Evolutionary conservation across 257 asterid species (phyloP).

Genomic region (Nicotiana obtusifolia): DNA sequence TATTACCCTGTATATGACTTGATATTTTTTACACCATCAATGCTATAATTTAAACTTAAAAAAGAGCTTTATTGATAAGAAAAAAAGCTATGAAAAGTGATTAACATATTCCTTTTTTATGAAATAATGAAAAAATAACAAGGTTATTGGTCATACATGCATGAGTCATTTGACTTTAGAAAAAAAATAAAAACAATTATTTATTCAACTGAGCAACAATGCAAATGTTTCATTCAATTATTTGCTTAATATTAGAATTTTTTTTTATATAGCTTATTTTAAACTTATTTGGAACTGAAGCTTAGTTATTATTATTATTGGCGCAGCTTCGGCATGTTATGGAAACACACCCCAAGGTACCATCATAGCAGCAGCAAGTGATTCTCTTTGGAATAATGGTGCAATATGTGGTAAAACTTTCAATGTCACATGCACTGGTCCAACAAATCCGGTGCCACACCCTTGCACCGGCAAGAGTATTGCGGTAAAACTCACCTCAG

Average conservation of each 20-base stretch:
- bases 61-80: too few relatives aligned
- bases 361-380: slow-evolving; percentile 45
- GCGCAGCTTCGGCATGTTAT: slow-evolving; percentile 43
- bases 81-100: too few relatives aligned
- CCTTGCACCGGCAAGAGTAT: slow-evolving; percentile 41
- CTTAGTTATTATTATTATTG: neutral
- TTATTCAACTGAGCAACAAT: too few relatives aligned
- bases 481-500: slow-evolving; percentile 34
- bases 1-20: too few relatives aligned
- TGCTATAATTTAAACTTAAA: too few relatives aligned
- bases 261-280: neutral
- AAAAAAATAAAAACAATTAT: too few relatives aligned
- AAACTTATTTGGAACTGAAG: too few relatives aligned
- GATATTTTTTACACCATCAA: too few relatives aligned
- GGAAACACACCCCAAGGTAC: slow-evolving; percentile 21
- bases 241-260: neutral
- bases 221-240: neutral
- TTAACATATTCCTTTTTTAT: too few relatives aligned
- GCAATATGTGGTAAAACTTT: slow-evolving; percentile 36
- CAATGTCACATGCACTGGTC: slow-evolving; percentile 40
- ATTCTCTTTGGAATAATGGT: slow-evolving; percentile 32
- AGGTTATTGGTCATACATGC: too few relatives aligned
- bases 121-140: too few relatives aligned
- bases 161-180: too few relatives aligned
- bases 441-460: slow-evolving; percentile 37